Conservation (phyloP, 352 stramenopile species). For the Globisporangium ultimum region DNA sequence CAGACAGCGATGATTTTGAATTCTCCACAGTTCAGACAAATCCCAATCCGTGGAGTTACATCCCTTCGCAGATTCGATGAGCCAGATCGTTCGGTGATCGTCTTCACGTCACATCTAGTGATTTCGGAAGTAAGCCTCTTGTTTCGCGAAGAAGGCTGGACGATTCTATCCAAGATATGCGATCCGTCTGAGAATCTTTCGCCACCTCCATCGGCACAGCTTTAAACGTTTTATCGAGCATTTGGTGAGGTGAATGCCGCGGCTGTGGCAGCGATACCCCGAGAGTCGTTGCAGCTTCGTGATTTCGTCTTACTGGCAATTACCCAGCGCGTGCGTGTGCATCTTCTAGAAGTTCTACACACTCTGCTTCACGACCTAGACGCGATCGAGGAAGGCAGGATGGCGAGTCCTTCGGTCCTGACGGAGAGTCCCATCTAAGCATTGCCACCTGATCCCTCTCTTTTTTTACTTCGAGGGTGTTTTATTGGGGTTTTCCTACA, state of each 20-base stretch:
- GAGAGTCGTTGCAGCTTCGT: constrained; percentile 1
- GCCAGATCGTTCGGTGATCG: not conserved
- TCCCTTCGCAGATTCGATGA: not conserved
- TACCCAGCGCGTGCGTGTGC: constrained; percentile 1
- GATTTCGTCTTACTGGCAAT: constrained; percentile 6
- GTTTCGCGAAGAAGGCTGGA: not conserved
- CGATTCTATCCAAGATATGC: not conserved
- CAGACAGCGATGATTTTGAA: not conserved
- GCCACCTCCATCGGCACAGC: too few species aligned
- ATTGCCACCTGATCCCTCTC: too few species aligned
- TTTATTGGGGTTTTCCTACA: too few species aligned
- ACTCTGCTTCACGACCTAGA: not conserved
- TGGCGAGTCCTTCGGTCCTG: not conserved
- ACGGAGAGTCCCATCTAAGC: not conserved
- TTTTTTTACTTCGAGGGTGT: too few species aligned
- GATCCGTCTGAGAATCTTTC: not conserved
- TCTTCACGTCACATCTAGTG: not conserved
- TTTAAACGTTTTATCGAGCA: not conserved
- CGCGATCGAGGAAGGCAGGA: not conserved
- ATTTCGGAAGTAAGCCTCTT: not conserved
- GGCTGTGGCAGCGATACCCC: not conserved
- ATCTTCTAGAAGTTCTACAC: constrained; percentile 1
- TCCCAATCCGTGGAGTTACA: not conserved
- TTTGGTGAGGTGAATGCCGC: not conserved
- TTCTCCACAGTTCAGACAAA: not conserved